These are phyloP conservation scores for Aurinia saxatilis DNA, from an alignment of 345 rosid species.

Conservation along the genomic window DNA sequence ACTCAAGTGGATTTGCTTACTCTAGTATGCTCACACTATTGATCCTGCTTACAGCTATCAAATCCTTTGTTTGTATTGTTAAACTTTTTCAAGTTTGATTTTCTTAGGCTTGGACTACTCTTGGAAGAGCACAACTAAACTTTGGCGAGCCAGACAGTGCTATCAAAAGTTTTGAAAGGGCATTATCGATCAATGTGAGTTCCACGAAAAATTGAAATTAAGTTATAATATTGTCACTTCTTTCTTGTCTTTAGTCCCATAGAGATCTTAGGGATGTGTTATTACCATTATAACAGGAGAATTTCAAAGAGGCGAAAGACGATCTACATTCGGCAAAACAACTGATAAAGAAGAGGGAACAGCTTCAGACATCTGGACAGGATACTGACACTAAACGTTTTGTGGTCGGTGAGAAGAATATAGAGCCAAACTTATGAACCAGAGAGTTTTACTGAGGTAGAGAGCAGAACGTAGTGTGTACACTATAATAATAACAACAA, in stretches of 20 bases:
- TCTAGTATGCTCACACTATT: background rate
- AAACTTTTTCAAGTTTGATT: background rate
- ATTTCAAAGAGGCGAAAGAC: slow-evolving; percentile 44
- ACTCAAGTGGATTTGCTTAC: background rate
- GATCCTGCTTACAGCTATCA: background rate
- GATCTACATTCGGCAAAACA: slow-evolving; percentile 50
- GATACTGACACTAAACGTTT: slow-evolving; percentile 40
- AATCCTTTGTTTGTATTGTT: background rate
- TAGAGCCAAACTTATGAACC: slow-evolving; percentile 2
- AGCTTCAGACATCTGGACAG: slow-evolving; percentile 53
- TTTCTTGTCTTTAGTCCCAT: background rate
- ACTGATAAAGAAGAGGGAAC: slow-evolving; percentile 68
- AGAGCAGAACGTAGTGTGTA: background rate
- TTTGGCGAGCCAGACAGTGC: slow-evolving; percentile 90
- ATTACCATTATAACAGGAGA: slow-evolving; percentile 40
- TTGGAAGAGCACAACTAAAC: slow-evolving; percentile 90
- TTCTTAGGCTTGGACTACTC: slow-evolving; percentile 82
- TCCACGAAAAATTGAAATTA: background rate
- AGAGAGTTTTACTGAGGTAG: slow-evolving; percentile 8
- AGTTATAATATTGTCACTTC: background rate
- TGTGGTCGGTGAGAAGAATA: slow-evolving; percentile 40
- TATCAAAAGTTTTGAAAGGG: slow-evolving; percentile 60
- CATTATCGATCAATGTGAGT: slow-evolving; percentile 61
- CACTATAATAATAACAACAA: background rate
- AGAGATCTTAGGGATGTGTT: background rate